phyloP scores from a whole-genome alignment of 1,284 basidiomycete species.

The Volvariella volvacea region DNA sequence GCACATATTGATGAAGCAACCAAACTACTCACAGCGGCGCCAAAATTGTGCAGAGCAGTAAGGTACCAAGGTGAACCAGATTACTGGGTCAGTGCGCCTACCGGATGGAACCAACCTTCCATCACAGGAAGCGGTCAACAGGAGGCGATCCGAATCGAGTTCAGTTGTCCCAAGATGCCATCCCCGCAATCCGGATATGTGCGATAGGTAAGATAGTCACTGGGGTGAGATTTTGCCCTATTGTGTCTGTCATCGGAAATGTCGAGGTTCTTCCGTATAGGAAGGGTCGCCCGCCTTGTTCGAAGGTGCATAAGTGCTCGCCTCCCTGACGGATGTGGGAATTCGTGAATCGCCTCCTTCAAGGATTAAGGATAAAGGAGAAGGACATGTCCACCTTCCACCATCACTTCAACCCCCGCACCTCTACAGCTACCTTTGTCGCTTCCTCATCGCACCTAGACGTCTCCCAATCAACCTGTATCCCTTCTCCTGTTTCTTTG shows the following conservation, averaged over 20 bases:
- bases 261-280: conserved; percentile 20
- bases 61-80: conserved; percentile 5
- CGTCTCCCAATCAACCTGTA: neutral
- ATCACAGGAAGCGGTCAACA: conserved; percentile 2
- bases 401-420: conserved; percentile 1
- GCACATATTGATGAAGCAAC: no score
- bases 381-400: conserved; percentile 7
- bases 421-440: conserved; percentile 10
- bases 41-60: neutral
- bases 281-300: conserved; percentile 18
- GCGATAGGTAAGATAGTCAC: conserved; percentile 6
- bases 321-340: conserved; percentile 19
- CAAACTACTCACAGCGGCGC: no score
- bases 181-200: conserved; percentile 10
- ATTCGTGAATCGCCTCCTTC: conserved; percentile 12
- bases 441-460: neutral
- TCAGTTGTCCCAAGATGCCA: conserved; percentile 4
- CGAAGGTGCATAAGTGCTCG: conserved; percentile 17
- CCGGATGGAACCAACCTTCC: conserved; percentile 10
- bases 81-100: conserved; percentile 4
- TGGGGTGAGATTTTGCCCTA: conserved; percentile 15
- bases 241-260: conserved; percentile 26
- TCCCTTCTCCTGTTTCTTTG: conserved; percentile 10
- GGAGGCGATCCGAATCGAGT: conserved; percentile 1
- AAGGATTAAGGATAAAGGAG: conserved; percentile 23